Evolutionary conservation across 257 asterid genomes (phyloP), one percentile per base, ranked within the genome.

Genomic region (Phtheirospermum japonicum): DNA sequence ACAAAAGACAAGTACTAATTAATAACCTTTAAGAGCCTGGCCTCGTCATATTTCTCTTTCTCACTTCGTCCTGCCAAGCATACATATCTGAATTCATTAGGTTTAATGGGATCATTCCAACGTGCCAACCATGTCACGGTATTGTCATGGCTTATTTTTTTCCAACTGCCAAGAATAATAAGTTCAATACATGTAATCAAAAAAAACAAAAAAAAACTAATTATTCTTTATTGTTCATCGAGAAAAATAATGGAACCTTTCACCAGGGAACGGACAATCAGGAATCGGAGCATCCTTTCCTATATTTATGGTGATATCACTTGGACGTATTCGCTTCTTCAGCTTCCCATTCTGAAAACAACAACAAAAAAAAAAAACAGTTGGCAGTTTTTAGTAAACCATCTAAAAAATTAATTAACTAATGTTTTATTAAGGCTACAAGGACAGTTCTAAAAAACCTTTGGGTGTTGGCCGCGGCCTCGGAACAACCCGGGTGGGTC

Each of bases 391-490:
- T 61, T 59, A 51, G 67, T 69, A 58, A 45, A 55, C 43, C 13
- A 61, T 46, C 11, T 14, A 39, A 4, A 26, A 66, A n/a, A n/a
- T n/a, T n/a, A n/a, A n/a, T n/a, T 40, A 30, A 12, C 12, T 7
- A 58, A 20, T 30, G 40, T 32, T 19, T n/a, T n/a, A n/a, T 52
- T 23, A 53, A 7, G 19, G 66, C 50, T 26, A 36, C 64, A 37
- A 17, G 52, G 52, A 30, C 52, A 40, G 59, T 37, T 45, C 45
- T 19, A 73, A 54, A 30, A 33, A 40, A 92, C 99, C 99, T 82
- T 92, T 66, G 99, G 99, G 76, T 92, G 99, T 68, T 92, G 97
- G 28, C 99, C 99, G 4, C 99, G 96, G 19, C 99, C 99, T 60
- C 99, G 85, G 78, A 92, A 92, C 81, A 92, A 71, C 43, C 97